These are phyloP conservation scores for Fraxinus angustifolia DNA, from an alignment of 305 asterid species.

Conservation along the genomic window DNA sequence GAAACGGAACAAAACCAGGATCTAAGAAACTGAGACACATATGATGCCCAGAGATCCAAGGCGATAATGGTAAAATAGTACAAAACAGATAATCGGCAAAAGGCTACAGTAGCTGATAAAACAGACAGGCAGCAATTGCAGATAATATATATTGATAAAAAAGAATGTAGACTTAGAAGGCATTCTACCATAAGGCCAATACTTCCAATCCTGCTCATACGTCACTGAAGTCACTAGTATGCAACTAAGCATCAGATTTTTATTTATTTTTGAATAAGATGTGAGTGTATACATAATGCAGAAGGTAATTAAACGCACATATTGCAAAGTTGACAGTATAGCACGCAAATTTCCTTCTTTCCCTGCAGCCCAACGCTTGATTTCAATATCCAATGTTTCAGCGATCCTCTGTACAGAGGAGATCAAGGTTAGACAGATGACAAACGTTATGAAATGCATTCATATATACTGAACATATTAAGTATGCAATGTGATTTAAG, in stretches of 20 bases:
- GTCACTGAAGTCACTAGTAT: background rate
- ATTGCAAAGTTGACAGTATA: slow-evolving; percentile 90
- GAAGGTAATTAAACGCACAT: slow-evolving; percentile 49
- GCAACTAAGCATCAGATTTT: background rate
- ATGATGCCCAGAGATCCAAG: background rate
- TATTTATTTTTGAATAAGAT: background rate
- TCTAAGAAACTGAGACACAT: background rate
- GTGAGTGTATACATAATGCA: slow-evolving; percentile 4
- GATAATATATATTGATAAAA: background rate
- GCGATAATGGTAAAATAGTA: background rate
- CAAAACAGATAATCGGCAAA: background rate
- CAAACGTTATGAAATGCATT: slow-evolving; percentile 1
- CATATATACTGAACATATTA: slow-evolving; percentile 5
- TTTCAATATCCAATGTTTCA: slow-evolving; percentile 79
- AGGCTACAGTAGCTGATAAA: background rate
- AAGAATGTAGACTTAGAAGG: background rate
- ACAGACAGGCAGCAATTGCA: background rate
- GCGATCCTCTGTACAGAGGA: slow-evolving; percentile 63
- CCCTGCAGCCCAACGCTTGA: slow-evolving; percentile 99
- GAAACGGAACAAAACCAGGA: background rate
- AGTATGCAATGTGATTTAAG: slow-evolving; percentile 14
- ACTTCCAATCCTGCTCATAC: background rate
- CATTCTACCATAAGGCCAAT: background rate
- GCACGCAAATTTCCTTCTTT: slow-evolving; percentile 98
- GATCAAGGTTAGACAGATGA: slow-evolving; percentile 27